phyloP scores from a whole-genome alignment of 2,329 filamentous ascomycete species.

The Celoporthe dispersa region DNA sequence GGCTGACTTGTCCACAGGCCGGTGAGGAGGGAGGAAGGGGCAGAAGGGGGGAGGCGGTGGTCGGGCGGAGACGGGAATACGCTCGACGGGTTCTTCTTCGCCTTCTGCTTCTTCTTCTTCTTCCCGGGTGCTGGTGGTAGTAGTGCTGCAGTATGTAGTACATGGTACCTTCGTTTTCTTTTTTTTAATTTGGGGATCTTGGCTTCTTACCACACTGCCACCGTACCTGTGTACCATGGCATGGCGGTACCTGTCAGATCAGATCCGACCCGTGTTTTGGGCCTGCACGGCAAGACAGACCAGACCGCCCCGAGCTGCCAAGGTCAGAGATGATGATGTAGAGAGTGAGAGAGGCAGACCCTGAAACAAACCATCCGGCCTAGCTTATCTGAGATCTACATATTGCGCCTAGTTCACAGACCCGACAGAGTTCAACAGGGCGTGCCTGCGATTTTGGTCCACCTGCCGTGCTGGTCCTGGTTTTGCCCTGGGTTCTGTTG shows the following conservation, averaged over 20 bases:
- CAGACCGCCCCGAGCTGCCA: constrained; percentile 4
- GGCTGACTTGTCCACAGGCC: background rate
- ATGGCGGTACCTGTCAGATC: background rate
- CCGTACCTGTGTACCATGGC: too few relatives aligned
- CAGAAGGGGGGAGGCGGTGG: background rate
- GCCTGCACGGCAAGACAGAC: background rate
- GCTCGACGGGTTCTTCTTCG: background rate
- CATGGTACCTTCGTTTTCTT: background rate
- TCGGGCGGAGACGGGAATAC: background rate
- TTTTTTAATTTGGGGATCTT: background rate
- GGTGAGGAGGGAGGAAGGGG: background rate
- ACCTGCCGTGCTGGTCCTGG: background rate
- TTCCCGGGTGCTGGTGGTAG: background rate
- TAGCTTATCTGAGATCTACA: constrained; percentile 8
- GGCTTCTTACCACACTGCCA: background rate
- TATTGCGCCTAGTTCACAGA: background rate
- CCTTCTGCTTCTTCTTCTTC: background rate
- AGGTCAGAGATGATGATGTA: background rate
- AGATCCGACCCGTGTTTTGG: background rate
- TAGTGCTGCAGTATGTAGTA: background rate
- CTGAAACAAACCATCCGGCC: constrained; percentile 6
- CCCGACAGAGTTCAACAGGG: background rate
- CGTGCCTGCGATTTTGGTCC: background rate
- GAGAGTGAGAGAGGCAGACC: background rate
- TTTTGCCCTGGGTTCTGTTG: background rate